phyloP scores from a whole-genome alignment of 768 basidiomycete species.

The Suillus alpinus region DNA sequence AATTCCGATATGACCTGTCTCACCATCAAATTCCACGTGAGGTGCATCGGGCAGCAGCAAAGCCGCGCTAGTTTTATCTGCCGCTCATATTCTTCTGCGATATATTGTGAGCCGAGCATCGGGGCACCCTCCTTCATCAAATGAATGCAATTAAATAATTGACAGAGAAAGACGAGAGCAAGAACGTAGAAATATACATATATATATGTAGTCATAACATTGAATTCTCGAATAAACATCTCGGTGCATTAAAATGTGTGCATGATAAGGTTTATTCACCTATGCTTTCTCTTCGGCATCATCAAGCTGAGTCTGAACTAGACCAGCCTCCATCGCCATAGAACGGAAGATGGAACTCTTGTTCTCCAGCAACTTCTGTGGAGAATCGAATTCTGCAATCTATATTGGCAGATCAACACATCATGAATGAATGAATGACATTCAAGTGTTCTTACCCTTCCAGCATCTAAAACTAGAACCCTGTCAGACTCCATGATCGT shows the following conservation, averaged over 20 bases:
- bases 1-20: too few relatives aligned
- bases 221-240: background rate
- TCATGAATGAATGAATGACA: background rate
- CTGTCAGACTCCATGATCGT: constrained; percentile 82
- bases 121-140: background rate
- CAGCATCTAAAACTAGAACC: constrained; percentile 79
- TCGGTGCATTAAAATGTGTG: background rate
- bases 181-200: background rate
- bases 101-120: background rate
- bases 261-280: background rate
- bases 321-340: constrained; percentile 64
- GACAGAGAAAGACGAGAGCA: background rate
- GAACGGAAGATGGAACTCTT: constrained; percentile 56
- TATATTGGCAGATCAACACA: constrained; percentile 16
- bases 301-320: constrained; percentile 20
- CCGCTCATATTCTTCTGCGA: background rate
- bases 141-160: background rate
- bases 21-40: too few relatives aligned
- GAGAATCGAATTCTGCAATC: constrained; percentile 81
- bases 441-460: constrained; percentile 44
- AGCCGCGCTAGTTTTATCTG: background rate
- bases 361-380: constrained; percentile 59
- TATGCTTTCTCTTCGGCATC: background rate
- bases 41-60: background rate
- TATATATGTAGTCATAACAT: background rate